Evolutionary conservation across 75 land plant genomes (phyloP).

Genomic region (Picea sitchensis): DNA sequence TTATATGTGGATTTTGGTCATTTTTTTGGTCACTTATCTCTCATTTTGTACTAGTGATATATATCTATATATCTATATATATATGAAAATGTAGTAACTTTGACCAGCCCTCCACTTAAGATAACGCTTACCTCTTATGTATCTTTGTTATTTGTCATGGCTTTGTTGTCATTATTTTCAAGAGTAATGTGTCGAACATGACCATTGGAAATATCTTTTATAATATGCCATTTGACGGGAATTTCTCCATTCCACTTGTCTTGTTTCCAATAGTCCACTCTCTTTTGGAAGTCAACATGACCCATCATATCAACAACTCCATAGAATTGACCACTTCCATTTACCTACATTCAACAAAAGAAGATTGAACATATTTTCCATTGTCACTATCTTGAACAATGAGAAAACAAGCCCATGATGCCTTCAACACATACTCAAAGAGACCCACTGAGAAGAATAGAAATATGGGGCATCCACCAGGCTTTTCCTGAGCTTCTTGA

Average conservation of each 20-base stretch:
- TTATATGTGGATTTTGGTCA: too few species aligned
- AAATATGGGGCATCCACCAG: slow-evolving; percentile 23
- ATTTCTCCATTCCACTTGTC: slow-evolving; percentile 52
- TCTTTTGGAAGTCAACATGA: slow-evolving; percentile 36
- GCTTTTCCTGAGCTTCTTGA: slow-evolving; percentile 22
- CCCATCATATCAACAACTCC: slow-evolving; percentile 65
- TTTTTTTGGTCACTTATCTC: too few species aligned
- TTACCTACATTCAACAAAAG: slow-evolving; percentile 29
- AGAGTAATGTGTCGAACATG: slow-evolving; percentile 32
- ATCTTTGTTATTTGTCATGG: slow-evolving; percentile 40
- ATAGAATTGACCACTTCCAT: slow-evolving; percentile 73
- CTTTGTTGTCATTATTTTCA: slow-evolving; percentile 53
- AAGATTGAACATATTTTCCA: not conserved
- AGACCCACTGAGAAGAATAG: slow-evolving; percentile 37
- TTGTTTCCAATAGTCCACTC: slow-evolving; percentile 60
- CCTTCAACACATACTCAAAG: not conserved
- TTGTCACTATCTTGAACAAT: not conserved
- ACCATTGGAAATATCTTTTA: slow-evolving; percentile 36
- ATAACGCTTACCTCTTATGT: slow-evolving; percentile 16
- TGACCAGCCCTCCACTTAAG: too few species aligned
- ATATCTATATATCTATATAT: too few species aligned
- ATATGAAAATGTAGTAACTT: too few species aligned
- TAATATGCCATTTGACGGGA: slow-evolving; percentile 35
- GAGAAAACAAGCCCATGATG: not conserved
- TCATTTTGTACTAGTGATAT: too few species aligned